Conservation (phyloP, 306 rosid genomes). For the Cicer yamashitae region DNA sequence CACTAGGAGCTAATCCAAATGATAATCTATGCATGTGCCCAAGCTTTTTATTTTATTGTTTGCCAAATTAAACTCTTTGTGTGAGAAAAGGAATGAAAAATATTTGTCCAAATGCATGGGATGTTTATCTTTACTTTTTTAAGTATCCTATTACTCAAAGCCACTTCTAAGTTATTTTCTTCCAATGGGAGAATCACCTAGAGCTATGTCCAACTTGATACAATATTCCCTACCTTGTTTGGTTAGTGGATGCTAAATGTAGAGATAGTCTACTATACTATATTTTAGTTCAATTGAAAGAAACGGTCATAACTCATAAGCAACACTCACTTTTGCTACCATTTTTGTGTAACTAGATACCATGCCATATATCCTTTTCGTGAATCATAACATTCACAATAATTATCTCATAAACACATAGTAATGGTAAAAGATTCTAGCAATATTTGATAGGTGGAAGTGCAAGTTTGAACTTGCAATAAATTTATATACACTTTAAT, state of each 20-base stretch:
- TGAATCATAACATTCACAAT: too few species aligned
- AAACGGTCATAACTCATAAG: conserved; percentile 2
- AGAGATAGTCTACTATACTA: background rate
- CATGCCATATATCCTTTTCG: background rate
- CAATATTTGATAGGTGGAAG: too few species aligned
- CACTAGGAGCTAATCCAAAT: conserved; percentile 16
- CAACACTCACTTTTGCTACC: background rate
- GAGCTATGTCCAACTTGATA: conserved; percentile 9
- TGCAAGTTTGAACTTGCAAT: too few species aligned
- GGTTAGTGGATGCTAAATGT: background rate
- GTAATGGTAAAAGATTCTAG: too few species aligned
- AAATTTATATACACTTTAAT: too few species aligned
- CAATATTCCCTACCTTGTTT: conserved; percentile 43
- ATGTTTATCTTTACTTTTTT: conserved; percentile 32
- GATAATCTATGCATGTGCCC: conserved; percentile 7
- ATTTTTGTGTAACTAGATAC: conserved; percentile 9
- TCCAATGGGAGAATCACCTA: background rate
- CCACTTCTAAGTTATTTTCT: conserved; percentile 12
- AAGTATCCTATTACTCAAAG: conserved; percentile 25
- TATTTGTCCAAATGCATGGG: conserved; percentile 26
- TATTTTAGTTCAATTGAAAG: conserved; percentile 12
- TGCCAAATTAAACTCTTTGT: conserved; percentile 27
- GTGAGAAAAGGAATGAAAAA: conserved; percentile 2
- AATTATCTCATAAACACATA: too few species aligned
- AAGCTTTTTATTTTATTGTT: conserved; percentile 15